These are phyloP conservation scores for Thielaviopsis cerberus DNA, from an alignment of 2,329 filamentous ascomycete genomes.

Conservation along the genomic window DNA sequence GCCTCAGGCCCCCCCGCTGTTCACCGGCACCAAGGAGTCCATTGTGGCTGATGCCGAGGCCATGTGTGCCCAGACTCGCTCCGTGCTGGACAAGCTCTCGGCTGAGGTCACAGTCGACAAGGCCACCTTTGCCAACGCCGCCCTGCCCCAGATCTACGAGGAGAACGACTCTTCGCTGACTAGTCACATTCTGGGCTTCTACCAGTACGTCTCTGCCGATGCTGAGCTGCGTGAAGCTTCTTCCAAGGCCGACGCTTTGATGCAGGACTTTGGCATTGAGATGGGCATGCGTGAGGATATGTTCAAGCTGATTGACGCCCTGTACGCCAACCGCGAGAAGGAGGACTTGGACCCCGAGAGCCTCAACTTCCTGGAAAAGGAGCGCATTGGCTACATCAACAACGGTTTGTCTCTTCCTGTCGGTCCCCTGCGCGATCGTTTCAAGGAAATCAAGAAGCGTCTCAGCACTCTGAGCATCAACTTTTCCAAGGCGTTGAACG, in stretches of 20 bases:
- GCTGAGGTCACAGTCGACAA: constrained; percentile 35
- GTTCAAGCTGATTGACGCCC: constrained; percentile 45
- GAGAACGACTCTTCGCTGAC: constrained; percentile 46
- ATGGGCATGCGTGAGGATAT: constrained; percentile 66
- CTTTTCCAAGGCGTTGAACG: constrained; percentile 65
- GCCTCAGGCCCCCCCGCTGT: constrained; percentile 60
- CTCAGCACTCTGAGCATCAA: constrained; percentile 55
- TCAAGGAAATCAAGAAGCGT: constrained; percentile 74
- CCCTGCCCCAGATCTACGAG: constrained; percentile 51
- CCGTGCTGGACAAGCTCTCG: constrained; percentile 48
- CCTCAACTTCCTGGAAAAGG: constrained; percentile 54
- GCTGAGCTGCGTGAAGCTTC: constrained; percentile 54
- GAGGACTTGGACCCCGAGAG: constrained; percentile 47
- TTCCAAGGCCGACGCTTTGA: constrained; percentile 54
- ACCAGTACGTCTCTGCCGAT: constrained; percentile 58
- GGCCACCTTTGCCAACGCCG: constrained; percentile 35
- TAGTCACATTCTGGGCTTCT: constrained; percentile 55
- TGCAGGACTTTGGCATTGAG: constrained; percentile 63
- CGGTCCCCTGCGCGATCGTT: constrained; percentile 53
- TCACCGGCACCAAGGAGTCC: constrained; percentile 53
- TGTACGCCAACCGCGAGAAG: constrained; percentile 31
- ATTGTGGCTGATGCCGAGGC: constrained; percentile 49
- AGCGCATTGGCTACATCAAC: constrained; percentile 56
- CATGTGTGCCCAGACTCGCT: constrained; percentile 43
- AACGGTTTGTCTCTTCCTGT: constrained; percentile 57